Evolutionary conservation across 257 asterid species (phyloP), one percentile per base, ranked within the genome.

Genomic region (Solanum boliviense): DNA sequence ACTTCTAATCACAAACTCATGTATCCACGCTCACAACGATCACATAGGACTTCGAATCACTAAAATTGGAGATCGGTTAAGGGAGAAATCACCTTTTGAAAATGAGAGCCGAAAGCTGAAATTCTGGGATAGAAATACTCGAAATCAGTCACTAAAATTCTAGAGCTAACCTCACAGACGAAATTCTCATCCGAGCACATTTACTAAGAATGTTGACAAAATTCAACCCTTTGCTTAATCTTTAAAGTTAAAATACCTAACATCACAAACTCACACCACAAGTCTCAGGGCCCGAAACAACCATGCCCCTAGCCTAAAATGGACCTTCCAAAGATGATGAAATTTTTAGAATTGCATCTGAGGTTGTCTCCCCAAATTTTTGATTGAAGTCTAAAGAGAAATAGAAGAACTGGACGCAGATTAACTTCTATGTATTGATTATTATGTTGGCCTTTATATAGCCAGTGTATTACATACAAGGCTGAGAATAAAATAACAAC

Each of bases 101-200:
- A 52, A 2, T 16, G 4, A 52, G 1, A n/a, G 9, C 0, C 0
- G 9, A 6, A 52, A 52, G 23, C 23, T 16, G 1, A 52, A 6
- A 52, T 52, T 52, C 23, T 9, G 16, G 0, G 62, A 6, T 52
- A 52, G 16, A 52, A 52, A 52, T 16, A 52, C 62, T 9, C 1
- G 1, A 16, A 52, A 52, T 52, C 1, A 1, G 1, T 52, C 1
- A 1, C 62, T 16, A 52, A 6, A 6, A 18, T 56, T 56, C 0
- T 18, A 0, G 10, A 56, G 65, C n/a, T 52, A 16, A 18, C 65
- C n/a, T 1, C 4, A 0, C 4, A 2, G 10, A 56, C 1, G 1
- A 0, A 18, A 18, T 56, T 6, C 9, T 56, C 65, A 56, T 56
- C 10, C 0, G n/a, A 56, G 65, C n/a, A 56, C 1, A 6, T 56